Percentiles rank a stretch among this genome's conserved stretches.
These are phyloP conservation scores for Heritiera littoralis DNA, from an alignment of 345 rosid species.

Conservation along the genomic window DNA sequence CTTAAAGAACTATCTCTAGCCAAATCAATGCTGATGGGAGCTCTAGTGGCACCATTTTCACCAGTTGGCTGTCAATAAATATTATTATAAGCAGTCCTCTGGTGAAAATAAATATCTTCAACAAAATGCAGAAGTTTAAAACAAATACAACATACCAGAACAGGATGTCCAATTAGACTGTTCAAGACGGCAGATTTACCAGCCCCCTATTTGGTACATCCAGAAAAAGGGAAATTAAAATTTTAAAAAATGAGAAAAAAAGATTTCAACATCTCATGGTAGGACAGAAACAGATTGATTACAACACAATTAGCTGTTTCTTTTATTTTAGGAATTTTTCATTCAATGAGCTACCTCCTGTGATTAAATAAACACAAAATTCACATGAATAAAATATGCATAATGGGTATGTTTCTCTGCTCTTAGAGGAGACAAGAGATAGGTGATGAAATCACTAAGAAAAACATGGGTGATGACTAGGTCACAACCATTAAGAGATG, in stretches of 20 bases:
- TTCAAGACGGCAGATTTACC: slow-evolving; percentile 95
- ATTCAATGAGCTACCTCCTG: not conserved
- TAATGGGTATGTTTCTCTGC: not conserved
- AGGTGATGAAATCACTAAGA: not conserved
- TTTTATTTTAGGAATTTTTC: not conserved
- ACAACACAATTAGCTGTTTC: not conserved
- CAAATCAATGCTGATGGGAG: slow-evolving; percentile 81
- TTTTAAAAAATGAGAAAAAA: not conserved
- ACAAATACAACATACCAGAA: slow-evolving; percentile 62
- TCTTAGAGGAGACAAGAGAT: not conserved
- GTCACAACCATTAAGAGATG: not conserved
- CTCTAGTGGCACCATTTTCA: slow-evolving; percentile 98
- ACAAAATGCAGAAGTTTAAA: slow-evolving; percentile 16
- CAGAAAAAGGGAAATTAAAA: slow-evolving; percentile 12
- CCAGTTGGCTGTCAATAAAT: slow-evolving; percentile 79
- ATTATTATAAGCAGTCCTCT: slow-evolving; percentile 20
- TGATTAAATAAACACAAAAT: not conserved
- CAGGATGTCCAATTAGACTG: slow-evolving; percentile 95
- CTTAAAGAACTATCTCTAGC: slow-evolving; percentile 69
- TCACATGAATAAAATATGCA: not conserved
- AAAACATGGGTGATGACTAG: not conserved
- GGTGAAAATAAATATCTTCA: slow-evolving; percentile 7
- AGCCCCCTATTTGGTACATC: slow-evolving; percentile 68
- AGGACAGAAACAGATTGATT: not conserved
- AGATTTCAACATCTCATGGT: slow-evolving; percentile 2